phyloP scores from a whole-genome alignment of 345 rosid species.

The Diplotaxis tenuifolia region DNA sequence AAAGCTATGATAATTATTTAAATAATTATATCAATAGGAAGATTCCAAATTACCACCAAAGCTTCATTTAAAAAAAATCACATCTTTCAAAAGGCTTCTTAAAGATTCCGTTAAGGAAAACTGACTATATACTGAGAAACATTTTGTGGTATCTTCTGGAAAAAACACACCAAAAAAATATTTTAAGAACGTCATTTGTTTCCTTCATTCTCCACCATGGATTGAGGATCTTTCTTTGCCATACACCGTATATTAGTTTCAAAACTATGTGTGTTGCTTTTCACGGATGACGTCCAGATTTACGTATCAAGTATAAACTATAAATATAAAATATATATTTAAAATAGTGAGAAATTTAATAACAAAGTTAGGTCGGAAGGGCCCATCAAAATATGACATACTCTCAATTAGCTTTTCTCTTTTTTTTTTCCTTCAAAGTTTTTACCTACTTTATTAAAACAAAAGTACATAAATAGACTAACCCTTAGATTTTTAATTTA shows the following conservation, averaged over 20 bases:
- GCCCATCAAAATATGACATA: slow-evolving; percentile 18
- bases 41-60: not conserved
- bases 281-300: slow-evolving; percentile 32
- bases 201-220: slow-evolving; percentile 19
- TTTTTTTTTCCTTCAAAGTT: not conserved
- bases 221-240: slow-evolving; percentile 18
- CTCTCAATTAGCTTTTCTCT: not conserved
- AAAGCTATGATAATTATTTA: not conserved
- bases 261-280: slow-evolving; percentile 24
- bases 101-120: not conserved
- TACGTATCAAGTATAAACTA: slow-evolving; percentile 26
- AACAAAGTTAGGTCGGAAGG: slow-evolving; percentile 37
- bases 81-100: not conserved
- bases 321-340: not conserved
- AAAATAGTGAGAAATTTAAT: slow-evolving; percentile 1
- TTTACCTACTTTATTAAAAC: too few species aligned
- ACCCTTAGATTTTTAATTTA: too few species aligned
- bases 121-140: not conserved
- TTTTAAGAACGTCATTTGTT: not conserved
- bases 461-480: too few species aligned
- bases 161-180: not conserved
- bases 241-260: not conserved
- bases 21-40: not conserved
- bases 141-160: not conserved
- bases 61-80: not conserved